Evolutionary conservation across 129 eudicot species (phyloP).

Genomic region (Lonicera japonica): DNA sequence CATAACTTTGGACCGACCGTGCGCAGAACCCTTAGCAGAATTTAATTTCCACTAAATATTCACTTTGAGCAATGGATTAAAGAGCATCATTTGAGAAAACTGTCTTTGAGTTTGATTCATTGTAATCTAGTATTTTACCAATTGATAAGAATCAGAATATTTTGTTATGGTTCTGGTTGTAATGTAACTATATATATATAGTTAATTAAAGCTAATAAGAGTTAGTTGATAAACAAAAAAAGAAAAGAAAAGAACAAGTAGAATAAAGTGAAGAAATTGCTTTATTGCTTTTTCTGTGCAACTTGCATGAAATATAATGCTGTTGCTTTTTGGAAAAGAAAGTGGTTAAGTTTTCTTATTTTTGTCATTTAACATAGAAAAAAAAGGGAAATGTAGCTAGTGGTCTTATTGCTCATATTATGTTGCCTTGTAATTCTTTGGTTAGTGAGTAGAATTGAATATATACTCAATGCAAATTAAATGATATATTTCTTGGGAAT

Average conservation of each 20-base stretch:
- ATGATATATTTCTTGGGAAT: too few species aligned
- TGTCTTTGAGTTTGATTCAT: conserved; percentile 7
- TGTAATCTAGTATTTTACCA: neutral
- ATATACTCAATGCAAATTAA: too few species aligned
- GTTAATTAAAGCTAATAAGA: conserved; percentile 12
- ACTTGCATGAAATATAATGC: conserved; percentile 36
- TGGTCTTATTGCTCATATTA: conserved; percentile 14
- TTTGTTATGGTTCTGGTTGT: conserved; percentile 22
- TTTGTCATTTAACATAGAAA: conserved; percentile 17
- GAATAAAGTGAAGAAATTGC: conserved; percentile 35
- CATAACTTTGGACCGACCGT: neutral
- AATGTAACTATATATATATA: conserved; percentile 26
- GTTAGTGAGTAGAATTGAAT: too few species aligned
- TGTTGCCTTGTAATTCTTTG: conserved; percentile 20
- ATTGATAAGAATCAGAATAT: conserved; percentile 19
- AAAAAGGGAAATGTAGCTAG: neutral
- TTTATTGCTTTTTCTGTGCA: conserved; percentile 27
- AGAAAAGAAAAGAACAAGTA: too few species aligned
- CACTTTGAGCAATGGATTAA: neutral
- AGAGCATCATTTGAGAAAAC: neutral
- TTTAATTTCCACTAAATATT: too few species aligned
- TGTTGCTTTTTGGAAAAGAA: conserved; percentile 16
- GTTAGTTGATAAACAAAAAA: conserved; percentile 12
- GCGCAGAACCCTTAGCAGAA: neutral
- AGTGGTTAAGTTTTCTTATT: conserved; percentile 12